phyloP scores from a whole-genome alignment of 345 rosid species.

The Arabidopsis thaliana region DNA sequence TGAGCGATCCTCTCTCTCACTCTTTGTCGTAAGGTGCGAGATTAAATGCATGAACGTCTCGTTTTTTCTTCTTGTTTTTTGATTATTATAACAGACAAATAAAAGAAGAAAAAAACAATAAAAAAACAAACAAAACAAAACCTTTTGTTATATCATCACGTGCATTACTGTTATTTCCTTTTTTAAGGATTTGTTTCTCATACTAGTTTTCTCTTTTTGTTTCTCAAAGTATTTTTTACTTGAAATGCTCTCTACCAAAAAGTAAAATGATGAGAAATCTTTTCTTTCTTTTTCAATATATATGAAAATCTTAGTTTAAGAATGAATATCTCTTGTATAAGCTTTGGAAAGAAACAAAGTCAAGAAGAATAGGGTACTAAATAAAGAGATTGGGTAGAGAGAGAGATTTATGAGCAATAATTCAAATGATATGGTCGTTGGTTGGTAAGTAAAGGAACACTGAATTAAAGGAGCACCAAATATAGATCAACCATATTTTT shows the following conservation, averaged over 20 bases:
- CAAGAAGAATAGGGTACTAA: background rate
- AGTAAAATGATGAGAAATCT: background rate
- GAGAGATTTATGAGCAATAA: conserved; percentile 20
- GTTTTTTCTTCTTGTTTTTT: background rate
- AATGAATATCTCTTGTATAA: background rate
- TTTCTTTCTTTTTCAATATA: background rate
- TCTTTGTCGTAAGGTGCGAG: conserved; percentile 23
- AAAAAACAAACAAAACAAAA: conserved; percentile 27
- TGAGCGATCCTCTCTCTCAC: conserved; percentile 35
- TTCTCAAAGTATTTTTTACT: background rate
- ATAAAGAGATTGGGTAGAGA: background rate
- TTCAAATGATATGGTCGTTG: conserved; percentile 22
- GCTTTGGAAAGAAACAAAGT: conserved; percentile 5
- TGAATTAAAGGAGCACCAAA: conserved; percentile 29
- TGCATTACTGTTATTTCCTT: conserved; percentile 27
- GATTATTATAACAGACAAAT: background rate
- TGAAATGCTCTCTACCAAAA: background rate
- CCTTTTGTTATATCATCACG: conserved; percentile 6
- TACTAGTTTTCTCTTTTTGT: background rate
- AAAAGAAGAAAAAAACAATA: background rate
- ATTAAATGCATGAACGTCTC: conserved; percentile 35
- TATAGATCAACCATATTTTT: conserved; percentile 39
- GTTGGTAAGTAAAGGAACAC: conserved; percentile 40
- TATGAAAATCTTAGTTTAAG: background rate
- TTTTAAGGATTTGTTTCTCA: conserved; percentile 28